Base-by-base conservation (phyloP, 371 early-diverging fungal species). In the Syncephalastrum contaminatum region DNA sequence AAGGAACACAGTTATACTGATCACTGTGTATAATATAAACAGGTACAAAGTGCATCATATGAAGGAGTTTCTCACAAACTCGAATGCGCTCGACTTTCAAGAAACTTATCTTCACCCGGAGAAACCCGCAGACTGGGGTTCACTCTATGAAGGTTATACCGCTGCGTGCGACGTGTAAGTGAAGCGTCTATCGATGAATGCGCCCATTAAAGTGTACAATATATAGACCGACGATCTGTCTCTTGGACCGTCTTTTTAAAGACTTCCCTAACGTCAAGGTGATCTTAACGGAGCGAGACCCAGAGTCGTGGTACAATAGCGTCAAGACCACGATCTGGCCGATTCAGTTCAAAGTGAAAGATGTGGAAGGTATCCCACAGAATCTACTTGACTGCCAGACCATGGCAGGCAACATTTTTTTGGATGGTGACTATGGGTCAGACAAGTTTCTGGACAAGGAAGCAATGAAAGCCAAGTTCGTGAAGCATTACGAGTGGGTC, bases 261-360 rank as follows among this genome's bases (percentile, higher is more conserved):
- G 47, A 58, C 14, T 71, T 67, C 41, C 75, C 75, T 15, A 56
- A 68, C 14, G 75, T 72, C 13, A 75, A 75, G 46, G 67, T 75
- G 3, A 51, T 75, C 4, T 51, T 71, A 40, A 75, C 69, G 1
- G 62, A 52, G 2, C 64, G 72, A 2, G 54, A 51, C 36, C 54
- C 67, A 0, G 72, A 75, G 1, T 59, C 56, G 20, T 75, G 75
- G 75, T 71, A 71, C 24, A 58, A 58, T 10, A 66, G 67, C 3
- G 59, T 60, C 18, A 53, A 47, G 16, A 67, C 71, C 12, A 71
- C 65, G 7, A 62, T 74, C 15, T 30, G 36, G 36, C 36, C 36
- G 10, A 30, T 30, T 8, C 36, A 5, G 36, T 2, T 10, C 36
- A 30, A 30, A 30, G 36, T 30, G 36, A 30, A 30, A 10, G 36